Base-by-base conservation (phyloP, 2,329 filamentous ascomycete genomes). In the Colletotrichum paranaense region DNA sequence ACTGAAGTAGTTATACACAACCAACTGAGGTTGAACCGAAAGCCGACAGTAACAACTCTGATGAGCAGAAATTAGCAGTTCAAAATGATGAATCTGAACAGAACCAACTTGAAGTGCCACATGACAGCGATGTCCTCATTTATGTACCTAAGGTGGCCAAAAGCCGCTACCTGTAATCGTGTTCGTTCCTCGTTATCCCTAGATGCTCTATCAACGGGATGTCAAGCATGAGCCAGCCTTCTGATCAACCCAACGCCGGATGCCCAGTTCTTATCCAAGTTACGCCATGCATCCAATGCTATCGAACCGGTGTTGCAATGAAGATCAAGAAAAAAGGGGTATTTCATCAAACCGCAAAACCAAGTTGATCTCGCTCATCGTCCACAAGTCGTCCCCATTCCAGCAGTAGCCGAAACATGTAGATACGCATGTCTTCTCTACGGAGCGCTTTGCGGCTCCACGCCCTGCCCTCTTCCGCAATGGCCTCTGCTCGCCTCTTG, bases 371-470 rank as follows among this genome's bases (percentile, higher is more conserved):
- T 73, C 86, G 78, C 32, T 82, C 76, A 77, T 93, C 91, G 81
- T 92, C 87, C 19, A 90, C 88, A 19, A 93, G 77, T 72, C 92
- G 82, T 1, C 87, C 92, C 90, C 92, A 95, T 82, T 95, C 93
- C 38, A 95, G 80, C 78, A 95, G 79, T 75, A 95, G 78, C 52
- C 93, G 83, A 77, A 94, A 95, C 81, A 94, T 87, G 78, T 94
- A 95, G 9, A 94, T 86, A 80, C 94, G 91, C 89, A 93, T 93
- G 78, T 95, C 93, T 80, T 92, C 91, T 76, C 87, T 89, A 75
- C 92, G 84, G 24, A 93, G 75, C 14, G 88, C 90, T 78, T 84
- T 85, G 1, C 81, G 81, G 0, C 89, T 88, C 92, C 92, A 93
- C 59, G 72, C 69, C n/a, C 67, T 64, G 5, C 76, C 78, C 52